Percentiles rank a stretch among this genome's conserved stretches.
Evolutionary conservation across 805 yeast species (phyloP).

Genomic region (Zygoascus biomembranicola): DNA sequence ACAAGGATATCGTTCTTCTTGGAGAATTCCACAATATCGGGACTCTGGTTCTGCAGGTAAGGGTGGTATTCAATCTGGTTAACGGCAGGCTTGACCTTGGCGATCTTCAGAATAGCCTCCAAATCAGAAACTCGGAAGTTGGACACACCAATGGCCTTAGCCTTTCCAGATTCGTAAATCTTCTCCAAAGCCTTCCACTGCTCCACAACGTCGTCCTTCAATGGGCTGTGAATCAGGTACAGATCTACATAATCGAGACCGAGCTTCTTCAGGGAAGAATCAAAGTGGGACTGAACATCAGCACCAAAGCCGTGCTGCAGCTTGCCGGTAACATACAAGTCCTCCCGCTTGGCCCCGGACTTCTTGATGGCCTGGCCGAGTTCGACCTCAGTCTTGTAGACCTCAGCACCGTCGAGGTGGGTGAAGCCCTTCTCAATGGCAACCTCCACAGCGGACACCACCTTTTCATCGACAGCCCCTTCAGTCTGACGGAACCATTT

Average conservation of each 20-base stretch:
- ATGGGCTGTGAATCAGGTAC: conserved; percentile 36
- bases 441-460: conserved; percentile 30
- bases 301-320: conserved; percentile 26
- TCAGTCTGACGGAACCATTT: conserved; percentile 31
- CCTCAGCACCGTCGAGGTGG: conserved; percentile 55
- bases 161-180: conserved; percentile 35
- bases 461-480: conserved; percentile 17
- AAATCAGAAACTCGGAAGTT: conserved; percentile 48
- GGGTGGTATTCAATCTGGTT: conserved; percentile 59
- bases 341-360: conserved; percentile 45
- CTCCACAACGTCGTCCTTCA: conserved; percentile 23
- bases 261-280: conserved; percentile 35
- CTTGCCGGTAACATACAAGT: conserved; percentile 37
- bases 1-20: conserved; percentile 39
- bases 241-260: conserved; percentile 46
- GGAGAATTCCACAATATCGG: conserved; percentile 40
- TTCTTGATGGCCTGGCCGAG: conserved; percentile 48
- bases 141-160: conserved; percentile 68
- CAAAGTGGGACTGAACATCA: conserved; percentile 36
- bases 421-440: conserved; percentile 50
- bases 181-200: conserved; percentile 61
- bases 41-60: conserved; percentile 35
- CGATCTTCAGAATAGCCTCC: conserved; percentile 46
- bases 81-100: conserved; percentile 47
- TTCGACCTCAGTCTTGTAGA: conserved; percentile 47